Conservation (phyloP, 2,329 filamentous ascomycete genomes). For the Neoscytalidium dimidiatum region DNA sequence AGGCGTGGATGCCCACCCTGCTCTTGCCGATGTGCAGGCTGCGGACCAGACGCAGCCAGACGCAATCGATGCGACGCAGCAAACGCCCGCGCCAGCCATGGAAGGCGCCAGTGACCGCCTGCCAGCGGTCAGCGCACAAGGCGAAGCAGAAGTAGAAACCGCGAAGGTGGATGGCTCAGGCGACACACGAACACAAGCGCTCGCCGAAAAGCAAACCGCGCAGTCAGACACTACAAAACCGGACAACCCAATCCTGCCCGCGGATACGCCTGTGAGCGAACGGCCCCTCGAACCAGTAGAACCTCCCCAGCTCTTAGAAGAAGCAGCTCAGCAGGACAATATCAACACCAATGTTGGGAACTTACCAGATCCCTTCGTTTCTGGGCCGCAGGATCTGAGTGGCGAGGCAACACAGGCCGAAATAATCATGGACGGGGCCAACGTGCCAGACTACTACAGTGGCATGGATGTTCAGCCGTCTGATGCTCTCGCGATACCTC, state of each 20-base stretch:
- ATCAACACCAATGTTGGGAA: neutral
- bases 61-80: neutral
- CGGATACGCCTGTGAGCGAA: neutral
- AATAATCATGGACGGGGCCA: slow-evolving; percentile 2
- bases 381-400: neutral
- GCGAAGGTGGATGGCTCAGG: slow-evolving; percentile 4
- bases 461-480: slow-evolving; percentile 17
- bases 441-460: neutral
- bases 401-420: neutral
- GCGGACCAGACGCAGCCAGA: neutral
- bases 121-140: neutral
- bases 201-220: slow-evolving; percentile 11
- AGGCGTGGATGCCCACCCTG: neutral
- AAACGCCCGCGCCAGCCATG: slow-evolving; percentile 5
- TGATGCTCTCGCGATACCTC: slow-evolving; percentile 10
- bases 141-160: neutral
- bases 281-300: neutral
- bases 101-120: slow-evolving; percentile 1
- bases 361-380: neutral
- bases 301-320: neutral
- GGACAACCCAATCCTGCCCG: neutral
- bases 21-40: neutral
- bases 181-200: slow-evolving; percentile 10
- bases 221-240: neutral
- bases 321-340: neutral